Percentiles rank a stretch among this genome's conserved stretches.
Conservation (phyloP, 106 monocot genomes). For the Dendrobium chrysotoxum region DNA sequence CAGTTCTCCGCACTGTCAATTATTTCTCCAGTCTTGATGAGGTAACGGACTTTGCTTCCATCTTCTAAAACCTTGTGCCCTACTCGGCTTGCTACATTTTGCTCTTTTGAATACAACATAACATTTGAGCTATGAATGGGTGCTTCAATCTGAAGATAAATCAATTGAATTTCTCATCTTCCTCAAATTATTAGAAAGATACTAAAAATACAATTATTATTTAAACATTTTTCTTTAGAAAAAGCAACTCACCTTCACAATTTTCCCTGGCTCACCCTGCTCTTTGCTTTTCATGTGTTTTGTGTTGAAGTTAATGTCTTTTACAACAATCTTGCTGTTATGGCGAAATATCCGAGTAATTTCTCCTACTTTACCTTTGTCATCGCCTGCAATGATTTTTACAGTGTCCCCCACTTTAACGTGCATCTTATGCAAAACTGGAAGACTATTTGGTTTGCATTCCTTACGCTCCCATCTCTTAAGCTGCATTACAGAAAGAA, state of each 20-base stretch:
- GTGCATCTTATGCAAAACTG: constrained; percentile 92
- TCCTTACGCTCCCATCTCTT: constrained; percentile 91
- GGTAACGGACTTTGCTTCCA: constrained; percentile 76
- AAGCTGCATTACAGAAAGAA: constrained; percentile 41
- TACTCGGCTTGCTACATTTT: constrained; percentile 78
- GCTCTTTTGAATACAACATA: constrained; percentile 92
- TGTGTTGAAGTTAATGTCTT: constrained; percentile 87
- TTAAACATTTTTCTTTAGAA: background rate
- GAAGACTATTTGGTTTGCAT: constrained; percentile 93
- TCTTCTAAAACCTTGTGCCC: constrained; percentile 88
- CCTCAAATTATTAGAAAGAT: background rate
- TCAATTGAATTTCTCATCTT: background rate
- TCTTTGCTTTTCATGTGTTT: constrained; percentile 94
- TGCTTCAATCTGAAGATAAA: constrained; percentile 63
- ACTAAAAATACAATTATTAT: background rate
- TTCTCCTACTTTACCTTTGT: constrained; percentile 91
- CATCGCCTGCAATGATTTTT: constrained; percentile 72
- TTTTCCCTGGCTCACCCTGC: constrained; percentile 80
- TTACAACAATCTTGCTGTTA: constrained; percentile 83
- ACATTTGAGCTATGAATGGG: constrained; percentile 96
- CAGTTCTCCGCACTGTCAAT: constrained; percentile 77
- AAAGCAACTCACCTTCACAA: constrained; percentile 50
- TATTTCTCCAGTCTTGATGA: constrained; percentile 90
- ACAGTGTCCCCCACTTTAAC: constrained; percentile 95
- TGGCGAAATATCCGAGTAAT: constrained; percentile 53